These are phyloP conservation scores for Penicillium vulpinum DNA, from an alignment of 2,329 filamentous ascomycete genomes.

Conservation along the genomic window DNA sequence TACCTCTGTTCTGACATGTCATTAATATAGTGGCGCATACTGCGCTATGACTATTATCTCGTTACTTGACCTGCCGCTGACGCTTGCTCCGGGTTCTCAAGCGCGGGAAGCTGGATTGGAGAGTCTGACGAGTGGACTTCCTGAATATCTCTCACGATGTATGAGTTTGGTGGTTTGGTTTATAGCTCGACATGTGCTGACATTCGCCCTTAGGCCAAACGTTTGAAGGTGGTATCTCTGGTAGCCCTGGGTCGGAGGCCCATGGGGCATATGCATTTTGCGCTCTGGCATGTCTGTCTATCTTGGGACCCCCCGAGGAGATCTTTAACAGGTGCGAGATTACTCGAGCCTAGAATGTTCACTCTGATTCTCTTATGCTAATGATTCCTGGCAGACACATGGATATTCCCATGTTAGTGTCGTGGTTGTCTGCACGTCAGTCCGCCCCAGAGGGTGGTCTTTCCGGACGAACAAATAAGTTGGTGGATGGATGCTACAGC, in stretches of 20 bases:
- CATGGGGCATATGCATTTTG: constrained; percentile 98
- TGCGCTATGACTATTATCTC: constrained; percentile 84
- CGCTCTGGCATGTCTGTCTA: constrained; percentile 82
- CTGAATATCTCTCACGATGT: constrained; percentile 79
- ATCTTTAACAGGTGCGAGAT: constrained; percentile 67
- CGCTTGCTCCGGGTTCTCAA: constrained; percentile 71
- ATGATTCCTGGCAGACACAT: constrained; percentile 60
- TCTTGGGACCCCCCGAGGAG: constrained; percentile 75
- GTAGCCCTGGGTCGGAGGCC: constrained; percentile 81
- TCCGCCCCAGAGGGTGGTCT: constrained; percentile 90
- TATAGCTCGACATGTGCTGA: constrained; percentile 14
- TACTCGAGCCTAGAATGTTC: not conserved
- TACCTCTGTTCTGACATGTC: constrained; percentile 17
- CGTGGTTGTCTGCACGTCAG: constrained; percentile 88
- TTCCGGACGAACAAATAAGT: constrained; percentile 91
- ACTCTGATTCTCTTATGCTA: constrained; percentile 1
- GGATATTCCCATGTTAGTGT: constrained; percentile 72
- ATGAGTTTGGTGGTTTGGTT: constrained; percentile 41
- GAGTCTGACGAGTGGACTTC: constrained; percentile 70
- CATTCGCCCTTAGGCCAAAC: constrained; percentile 68
- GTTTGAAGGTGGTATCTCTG: constrained; percentile 90
- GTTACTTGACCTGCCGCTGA: constrained; percentile 77
- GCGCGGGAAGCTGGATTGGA: constrained; percentile 63
- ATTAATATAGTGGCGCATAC: constrained; percentile 71
- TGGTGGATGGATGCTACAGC: constrained; percentile 97